Evolutionary conservation across 2,329 filamentous ascomycete species (phyloP).

Genomic region (Penicillium sp.): DNA sequence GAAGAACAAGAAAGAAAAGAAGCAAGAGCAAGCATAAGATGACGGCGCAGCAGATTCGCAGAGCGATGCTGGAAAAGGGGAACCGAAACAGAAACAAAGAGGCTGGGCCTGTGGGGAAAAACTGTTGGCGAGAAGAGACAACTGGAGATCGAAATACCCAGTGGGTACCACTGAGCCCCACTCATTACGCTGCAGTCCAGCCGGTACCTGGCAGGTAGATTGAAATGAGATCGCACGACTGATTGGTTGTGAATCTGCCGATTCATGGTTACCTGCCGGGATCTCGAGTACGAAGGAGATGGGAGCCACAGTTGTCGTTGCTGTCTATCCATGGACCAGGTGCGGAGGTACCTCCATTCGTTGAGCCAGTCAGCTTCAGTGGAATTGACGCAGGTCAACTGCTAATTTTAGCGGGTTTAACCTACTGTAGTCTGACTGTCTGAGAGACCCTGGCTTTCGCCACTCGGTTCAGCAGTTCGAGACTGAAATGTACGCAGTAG

Average conservation of each 20-base stretch:
- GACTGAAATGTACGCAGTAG: background rate
- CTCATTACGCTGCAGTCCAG: background rate
- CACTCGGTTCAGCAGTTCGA: background rate
- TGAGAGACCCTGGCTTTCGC: background rate
- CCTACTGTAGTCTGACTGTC: too few species aligned
- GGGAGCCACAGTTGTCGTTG: background rate
- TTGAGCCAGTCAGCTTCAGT: background rate
- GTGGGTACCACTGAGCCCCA: background rate
- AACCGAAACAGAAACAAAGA: slow-evolving; percentile 15
- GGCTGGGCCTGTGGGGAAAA: slow-evolving; percentile 21
- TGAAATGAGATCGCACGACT: too few species aligned
- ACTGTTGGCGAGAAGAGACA: background rate
- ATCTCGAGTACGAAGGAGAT: background rate
- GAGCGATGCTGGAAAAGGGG: slow-evolving; percentile 7
- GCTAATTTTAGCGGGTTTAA: background rate
- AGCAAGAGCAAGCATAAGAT: background rate
- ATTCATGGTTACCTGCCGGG: background rate
- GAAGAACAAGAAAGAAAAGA: background rate
- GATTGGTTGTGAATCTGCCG: background rate
- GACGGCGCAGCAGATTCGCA: background rate
- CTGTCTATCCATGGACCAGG: background rate
- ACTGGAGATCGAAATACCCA: background rate
- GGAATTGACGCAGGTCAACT: background rate
- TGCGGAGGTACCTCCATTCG: background rate
- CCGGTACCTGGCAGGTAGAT: background rate